phyloP scores from a whole-genome alignment of 805 yeast species.

The Metschnikowia matae region DNA sequence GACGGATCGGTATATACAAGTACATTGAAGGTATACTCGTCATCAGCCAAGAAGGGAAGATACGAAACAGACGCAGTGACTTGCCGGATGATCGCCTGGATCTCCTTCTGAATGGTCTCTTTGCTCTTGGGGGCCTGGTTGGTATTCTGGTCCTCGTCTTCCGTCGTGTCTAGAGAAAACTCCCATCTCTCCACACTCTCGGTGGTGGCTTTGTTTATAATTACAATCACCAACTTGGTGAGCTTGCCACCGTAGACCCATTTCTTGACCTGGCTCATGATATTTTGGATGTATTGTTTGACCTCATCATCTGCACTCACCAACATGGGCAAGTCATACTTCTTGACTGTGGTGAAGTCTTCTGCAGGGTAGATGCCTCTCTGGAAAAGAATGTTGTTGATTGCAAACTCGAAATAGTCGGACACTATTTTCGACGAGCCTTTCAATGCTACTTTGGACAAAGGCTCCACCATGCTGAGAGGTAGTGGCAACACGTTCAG shows the following conservation, averaged over 20 bases:
- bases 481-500: slow-evolving; percentile 2
- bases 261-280: slow-evolving; percentile 56
- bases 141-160: slow-evolving; percentile 2
- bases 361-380: slow-evolving; percentile 87
- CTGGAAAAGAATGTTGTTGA: slow-evolving; percentile 79
- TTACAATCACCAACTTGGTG: slow-evolving; percentile 63
- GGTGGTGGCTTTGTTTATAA: slow-evolving; percentile 62
- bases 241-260: slow-evolving; percentile 75
- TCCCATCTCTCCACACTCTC: slow-evolving; percentile 85
- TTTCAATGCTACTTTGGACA: slow-evolving; percentile 52
- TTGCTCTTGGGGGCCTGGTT: slow-evolving; percentile 23
- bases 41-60: slow-evolving; percentile 62
- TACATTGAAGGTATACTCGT: slow-evolving; percentile 72
- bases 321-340: slow-evolving; percentile 74
- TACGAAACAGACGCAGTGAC: slow-evolving; percentile 85
- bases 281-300: slow-evolving; percentile 58
- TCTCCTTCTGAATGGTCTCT: slow-evolving; percentile 62
- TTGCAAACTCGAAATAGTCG: slow-evolving; percentile 80
- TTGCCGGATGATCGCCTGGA: slow-evolving; percentile 83
- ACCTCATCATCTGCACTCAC: slow-evolving; percentile 75
- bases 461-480: slow-evolving; percentile 12
- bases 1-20: slow-evolving; percentile 73
- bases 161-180: slow-evolving; percentile 53
- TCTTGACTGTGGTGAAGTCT: slow-evolving; percentile 71
- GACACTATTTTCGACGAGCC: slow-evolving; percentile 79